Evolutionary conservation across 1,284 basidiomycete species (phyloP).

Genomic region (Apiotrichum mycotoxinovorans): DNA sequence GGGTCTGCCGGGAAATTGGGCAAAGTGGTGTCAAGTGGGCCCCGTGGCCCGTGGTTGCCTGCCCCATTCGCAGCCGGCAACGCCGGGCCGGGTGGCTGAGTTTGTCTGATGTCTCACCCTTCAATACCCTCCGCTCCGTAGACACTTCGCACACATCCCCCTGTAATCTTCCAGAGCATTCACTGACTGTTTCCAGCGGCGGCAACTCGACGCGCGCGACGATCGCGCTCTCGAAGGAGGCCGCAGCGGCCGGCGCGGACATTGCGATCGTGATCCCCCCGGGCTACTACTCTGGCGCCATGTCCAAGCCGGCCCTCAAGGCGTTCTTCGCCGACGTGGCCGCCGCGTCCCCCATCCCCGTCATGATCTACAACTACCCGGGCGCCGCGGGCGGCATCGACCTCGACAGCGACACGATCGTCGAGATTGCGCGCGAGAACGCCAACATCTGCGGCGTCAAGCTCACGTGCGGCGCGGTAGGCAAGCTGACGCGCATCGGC

Average conservation of each 20-base stretch:
- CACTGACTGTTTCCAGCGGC: slow-evolving; percentile 52
- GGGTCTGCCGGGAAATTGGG: too few species aligned
- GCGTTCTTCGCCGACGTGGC: slow-evolving; percentile 73
- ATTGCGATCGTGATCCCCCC: slow-evolving; percentile 75
- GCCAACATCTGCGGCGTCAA: slow-evolving; percentile 69
- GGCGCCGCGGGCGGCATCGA: slow-evolving; percentile 79
- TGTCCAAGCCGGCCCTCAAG: slow-evolving; percentile 66
- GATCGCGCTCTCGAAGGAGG: slow-evolving; percentile 65
- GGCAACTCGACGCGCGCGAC: slow-evolving; percentile 76
- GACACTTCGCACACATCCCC: not conserved
- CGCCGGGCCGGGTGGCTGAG: too few species aligned
- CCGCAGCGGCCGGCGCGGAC: slow-evolving; percentile 77
- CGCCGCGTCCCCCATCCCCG: slow-evolving; percentile 72
- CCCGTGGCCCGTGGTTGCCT: too few species aligned
- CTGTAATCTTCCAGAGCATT: not conserved
- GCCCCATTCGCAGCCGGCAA: too few species aligned
- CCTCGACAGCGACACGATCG: slow-evolving; percentile 77
- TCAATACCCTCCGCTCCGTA: too few species aligned
- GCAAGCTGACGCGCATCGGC: slow-evolving; percentile 79
- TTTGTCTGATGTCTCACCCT: too few species aligned
- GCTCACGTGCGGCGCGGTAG: slow-evolving; percentile 84
- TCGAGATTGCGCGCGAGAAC: slow-evolving; percentile 63
- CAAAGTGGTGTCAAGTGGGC: too few species aligned
- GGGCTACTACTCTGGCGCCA: slow-evolving; percentile 77
- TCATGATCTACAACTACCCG: slow-evolving; percentile 88